Evolutionary conservation across 2,329 filamentous ascomycete species (phyloP), one percentile per base, ranked within the genome.

Genomic region (Plenodomus biglobosus): DNA sequence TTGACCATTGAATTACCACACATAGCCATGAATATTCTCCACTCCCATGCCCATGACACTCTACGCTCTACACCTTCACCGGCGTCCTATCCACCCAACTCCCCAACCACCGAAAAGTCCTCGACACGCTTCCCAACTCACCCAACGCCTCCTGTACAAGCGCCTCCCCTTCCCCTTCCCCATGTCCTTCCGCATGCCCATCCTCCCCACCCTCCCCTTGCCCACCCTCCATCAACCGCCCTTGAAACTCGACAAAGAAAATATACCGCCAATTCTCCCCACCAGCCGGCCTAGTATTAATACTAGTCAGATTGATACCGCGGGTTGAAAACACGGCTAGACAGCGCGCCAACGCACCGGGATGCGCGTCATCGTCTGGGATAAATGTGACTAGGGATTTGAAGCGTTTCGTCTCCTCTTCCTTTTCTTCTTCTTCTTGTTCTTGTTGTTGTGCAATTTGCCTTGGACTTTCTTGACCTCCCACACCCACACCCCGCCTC

Each of bases 211-310:
- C 73, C 49, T 81, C 78, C 15, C 85, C 52, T 78, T 80, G 1
- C 79, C 80, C 43, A 80, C 76, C 77, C 73, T 75, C 68, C 83
- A 80, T 1, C 87, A 32, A 32, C 7, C 27, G 13, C 8, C 27
- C 86, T 68, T 87, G 82, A 62, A 95, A 91, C 76, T 97, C 92
- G 22, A 96, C 85, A 67, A 97, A 92, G 75, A 97, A 96, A 32
- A 96, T 82, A 74, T 97, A 97, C 69, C 95, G 85, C 83, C 95
- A 97, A 17, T 87, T 84, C 58, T 77, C 75, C 34, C 81, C 76
- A 46, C 88, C 81, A 62, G 88, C 91, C 4, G 92, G 92, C 55
- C 92, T 76, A 57, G 88, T 91, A 68, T 91, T 92, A 71, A 97
- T 95, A 69, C 87, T 92, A 22, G 92, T 96, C 58, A 97, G 75